Percentiles rank a stretch among this genome's conserved stretches.
phyloP scores from a whole-genome alignment of 257 asterid genomes.

The Petunia secreta region DNA sequence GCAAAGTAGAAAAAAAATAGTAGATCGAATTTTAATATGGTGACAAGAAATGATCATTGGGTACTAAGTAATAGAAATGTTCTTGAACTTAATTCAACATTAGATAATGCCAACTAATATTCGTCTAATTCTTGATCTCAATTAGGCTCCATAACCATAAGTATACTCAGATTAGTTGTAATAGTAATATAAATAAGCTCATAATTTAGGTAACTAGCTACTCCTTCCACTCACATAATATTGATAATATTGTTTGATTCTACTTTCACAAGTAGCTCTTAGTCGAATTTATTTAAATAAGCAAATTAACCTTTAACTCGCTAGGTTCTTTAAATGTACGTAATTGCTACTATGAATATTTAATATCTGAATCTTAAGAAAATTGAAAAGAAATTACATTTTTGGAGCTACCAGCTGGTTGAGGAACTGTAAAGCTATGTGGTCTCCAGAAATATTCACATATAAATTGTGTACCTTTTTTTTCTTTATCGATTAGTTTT shows the following conservation, averaged over 20 bases:
- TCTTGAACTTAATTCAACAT: neutral
- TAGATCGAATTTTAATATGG: neutral
- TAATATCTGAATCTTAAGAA: neutral
- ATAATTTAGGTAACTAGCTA: no score
- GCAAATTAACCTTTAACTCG: no score
- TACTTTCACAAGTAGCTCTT: neutral
- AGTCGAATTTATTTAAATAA: neutral
- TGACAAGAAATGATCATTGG: neutral
- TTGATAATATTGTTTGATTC: no score
- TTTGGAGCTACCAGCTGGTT: neutral
- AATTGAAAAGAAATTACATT: neutral
- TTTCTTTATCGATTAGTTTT: constrained; percentile 19
- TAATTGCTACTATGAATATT: neutral
- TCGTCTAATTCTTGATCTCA: no score
- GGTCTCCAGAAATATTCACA: neutral
- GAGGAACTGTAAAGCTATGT: constrained; percentile 1
- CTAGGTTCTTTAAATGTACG: neutral
- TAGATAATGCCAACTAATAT: no score
- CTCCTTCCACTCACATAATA: no score
- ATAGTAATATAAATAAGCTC: no score
- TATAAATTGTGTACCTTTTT: neutral
- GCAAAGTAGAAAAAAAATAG: neutral
- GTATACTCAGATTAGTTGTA: no score
- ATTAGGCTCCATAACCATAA: no score
- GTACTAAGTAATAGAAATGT: neutral